phyloP scores from a whole-genome alignment of 495 filamentous ascomycete species.

The Neurospora sublineolata region DNA sequence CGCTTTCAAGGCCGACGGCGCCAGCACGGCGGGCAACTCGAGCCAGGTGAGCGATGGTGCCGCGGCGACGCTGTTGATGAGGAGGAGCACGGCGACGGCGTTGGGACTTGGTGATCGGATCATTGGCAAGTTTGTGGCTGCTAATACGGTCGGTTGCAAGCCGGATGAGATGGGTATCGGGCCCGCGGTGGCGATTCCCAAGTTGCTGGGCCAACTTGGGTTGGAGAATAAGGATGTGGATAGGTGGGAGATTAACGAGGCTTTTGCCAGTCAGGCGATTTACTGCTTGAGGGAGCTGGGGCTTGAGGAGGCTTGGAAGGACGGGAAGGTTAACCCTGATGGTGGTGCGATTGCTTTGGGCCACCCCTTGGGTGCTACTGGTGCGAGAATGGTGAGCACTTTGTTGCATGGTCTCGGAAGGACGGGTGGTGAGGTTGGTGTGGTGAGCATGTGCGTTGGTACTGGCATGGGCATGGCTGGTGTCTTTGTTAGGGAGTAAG shows the following conservation, averaged over 20 bases:
- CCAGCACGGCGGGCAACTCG: constrained; percentile 79
- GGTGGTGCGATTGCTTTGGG: constrained; percentile 90
- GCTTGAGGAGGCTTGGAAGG: constrained; percentile 45
- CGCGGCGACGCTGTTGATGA: constrained; percentile 70
- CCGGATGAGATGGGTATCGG: constrained; percentile 94
- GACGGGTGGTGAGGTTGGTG: constrained; percentile 50
- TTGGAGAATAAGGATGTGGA: constrained; percentile 57
- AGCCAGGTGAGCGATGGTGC: constrained; percentile 82
- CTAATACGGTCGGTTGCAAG: constrained; percentile 59
- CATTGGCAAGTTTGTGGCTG: constrained; percentile 68
- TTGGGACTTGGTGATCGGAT: constrained; percentile 58
- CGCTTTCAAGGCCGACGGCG: constrained; percentile 61
- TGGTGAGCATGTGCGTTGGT: constrained; percentile 81
- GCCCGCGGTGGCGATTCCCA: constrained; percentile 75
- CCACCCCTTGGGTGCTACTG: constrained; percentile 87
- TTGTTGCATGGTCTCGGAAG: constrained; percentile 54
- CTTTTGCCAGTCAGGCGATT: constrained; percentile 80
- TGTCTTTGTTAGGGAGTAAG: constrained; percentile 73
- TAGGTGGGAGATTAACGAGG: constrained; percentile 96
- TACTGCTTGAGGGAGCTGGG: constrained; percentile 70
- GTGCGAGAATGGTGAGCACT: constrained; percentile 68
- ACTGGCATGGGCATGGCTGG: constrained; percentile 90
- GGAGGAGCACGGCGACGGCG: constrained; percentile 65
- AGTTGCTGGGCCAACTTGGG: constrained; percentile 55
- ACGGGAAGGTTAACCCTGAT: constrained; percentile 72